Conservation (phyloP, 257 asterid species). For the Echites panduratus region DNA sequence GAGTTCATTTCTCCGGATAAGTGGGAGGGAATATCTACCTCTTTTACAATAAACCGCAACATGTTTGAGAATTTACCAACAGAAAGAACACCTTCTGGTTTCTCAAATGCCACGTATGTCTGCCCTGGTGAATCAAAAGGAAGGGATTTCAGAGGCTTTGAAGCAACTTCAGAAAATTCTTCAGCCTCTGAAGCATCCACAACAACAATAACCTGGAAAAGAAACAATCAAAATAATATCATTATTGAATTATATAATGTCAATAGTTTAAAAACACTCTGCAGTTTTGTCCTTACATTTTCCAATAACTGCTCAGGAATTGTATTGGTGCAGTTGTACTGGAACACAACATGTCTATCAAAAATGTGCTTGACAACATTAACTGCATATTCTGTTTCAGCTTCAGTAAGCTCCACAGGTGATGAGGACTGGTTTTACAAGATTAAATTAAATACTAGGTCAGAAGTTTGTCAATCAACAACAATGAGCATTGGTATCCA, state of each 20-base stretch:
- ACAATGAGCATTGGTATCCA: background rate
- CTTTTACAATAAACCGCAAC: constrained; percentile 80
- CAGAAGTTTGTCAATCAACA: constrained; percentile 17
- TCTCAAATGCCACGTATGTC: constrained; percentile 93
- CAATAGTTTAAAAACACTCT: constrained; percentile 1
- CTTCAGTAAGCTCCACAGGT: constrained; percentile 99
- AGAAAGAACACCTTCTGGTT: constrained; percentile 84
- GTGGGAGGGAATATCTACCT: constrained; percentile 42
- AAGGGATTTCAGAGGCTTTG: constrained; percentile 73
- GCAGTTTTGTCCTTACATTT: constrained; percentile 43
- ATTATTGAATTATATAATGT: constrained; percentile 7
- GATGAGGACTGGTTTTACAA: constrained; percentile 69
- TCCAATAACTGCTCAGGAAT: constrained; percentile 91
- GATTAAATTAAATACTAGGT: constrained; percentile 11
- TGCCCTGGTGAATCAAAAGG: constrained; percentile 90
- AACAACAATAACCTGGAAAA: constrained; percentile 71
- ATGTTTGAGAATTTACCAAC: constrained; percentile 88
- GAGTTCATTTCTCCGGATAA: background rate
- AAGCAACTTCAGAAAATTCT: constrained; percentile 83
- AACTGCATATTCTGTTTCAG: constrained; percentile 97
- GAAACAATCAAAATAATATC: constrained; percentile 16
- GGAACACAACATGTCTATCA: constrained; percentile 83
- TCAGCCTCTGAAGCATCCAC: constrained; percentile 98
- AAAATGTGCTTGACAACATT: constrained; percentile 94
- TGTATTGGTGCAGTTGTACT: constrained; percentile 96